Base-by-base conservation (phyloP, 805 yeast genomes). In the Schwanniomyces sp. region DNA sequence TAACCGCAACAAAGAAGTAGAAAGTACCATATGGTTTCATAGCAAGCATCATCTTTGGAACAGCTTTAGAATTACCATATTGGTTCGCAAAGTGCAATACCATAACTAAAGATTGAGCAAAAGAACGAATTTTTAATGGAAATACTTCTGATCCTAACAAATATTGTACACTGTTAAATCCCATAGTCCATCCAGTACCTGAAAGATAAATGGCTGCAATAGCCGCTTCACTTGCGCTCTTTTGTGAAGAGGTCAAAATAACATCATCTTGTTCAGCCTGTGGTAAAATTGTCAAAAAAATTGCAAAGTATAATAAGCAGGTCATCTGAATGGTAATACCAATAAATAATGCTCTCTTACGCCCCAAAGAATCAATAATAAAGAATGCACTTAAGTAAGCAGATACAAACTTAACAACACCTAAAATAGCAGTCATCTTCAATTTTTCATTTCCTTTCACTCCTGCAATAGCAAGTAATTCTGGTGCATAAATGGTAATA, bases 111-210 rank as follows among this genome's bases (percentile, higher is more conserved):
- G 82, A 72, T 40, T 78, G 76, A 25, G 79, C 83, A 52, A 77
- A 62, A 32, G 74, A 72, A 51, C 84, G 69, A 32, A 76, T 67
- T 47, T 74, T 68, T 55, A 80, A 62, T 18, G 85, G 85, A 57
- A 80, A 72, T 45, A 81, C 70, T 56, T 81, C 85, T 4, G 84
- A 71, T 49, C 79, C 79, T 53, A 80, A 62, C 52, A 80, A 66
- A 56, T 80, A 80, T 58, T 80, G 84, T 42, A 79, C 66, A 0
- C 80, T 67, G 62, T 81, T 81, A 75, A 79, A 81, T 32, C 85
- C 85, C 62, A 80, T 59, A 28, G 81, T 75, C 85, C 85, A 81
- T 32, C 83, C 84, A 18, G 72, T 67, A 53, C 85, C 85, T 28
- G 73, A 67, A 32, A 80, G 53, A 53, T 66, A 80, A 25, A 81